Base-by-base conservation (phyloP, 2,329 filamentous ascomycete genomes). In the Neofusicoccum laricinum region DNA sequence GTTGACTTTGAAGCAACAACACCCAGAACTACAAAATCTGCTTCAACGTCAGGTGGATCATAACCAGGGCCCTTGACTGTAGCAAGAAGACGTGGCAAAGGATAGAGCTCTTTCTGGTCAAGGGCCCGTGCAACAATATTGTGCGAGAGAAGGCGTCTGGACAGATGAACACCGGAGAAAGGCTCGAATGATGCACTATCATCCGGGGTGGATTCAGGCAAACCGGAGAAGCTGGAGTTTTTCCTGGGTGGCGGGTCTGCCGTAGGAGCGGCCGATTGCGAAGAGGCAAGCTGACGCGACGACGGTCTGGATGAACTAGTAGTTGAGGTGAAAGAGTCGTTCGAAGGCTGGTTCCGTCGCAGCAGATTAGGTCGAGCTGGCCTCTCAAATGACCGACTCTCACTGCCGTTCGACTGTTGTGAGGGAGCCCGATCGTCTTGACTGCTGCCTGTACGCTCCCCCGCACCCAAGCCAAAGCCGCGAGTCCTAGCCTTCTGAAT, bases 1-100 rank as follows among this genome's bases (percentile, higher is more conserved):
- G 90, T 87, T 0, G 95, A 97, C 75, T 98, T 98, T 48, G 88
- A 90, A 6, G 92, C 92, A 21, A 99, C 85, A 65, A 97, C 89
- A 8, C 88, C 95, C 71, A 98, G 89, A 1, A 98, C 86, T 7
- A 99, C 92, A 71, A 93, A 90, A 75, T 99, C 94, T 61, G 90
- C 88, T 71, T 97, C 92, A 61, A 93, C 83, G 65, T 96, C 93
- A 2, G 88, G 88, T 0, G 94, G 84, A 40, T 90, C 86, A 74
- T 91, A 99, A 36, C 90, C 85, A 0, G 95, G 95, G 0, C 88
- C 87, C 76, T 93, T 96, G 67, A 99, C 88, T 12, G 86, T 85
- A 70, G 88, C 89, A 11, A 98, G 81, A 4, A 99, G 81, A 68
- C 96, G 90, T 5, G 94, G 91, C 66, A 99, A 84, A 1, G 85